phyloP scores from a whole-genome alignment of 1,284 basidiomycete species.

The Ceratobasidium theobromae region DNA sequence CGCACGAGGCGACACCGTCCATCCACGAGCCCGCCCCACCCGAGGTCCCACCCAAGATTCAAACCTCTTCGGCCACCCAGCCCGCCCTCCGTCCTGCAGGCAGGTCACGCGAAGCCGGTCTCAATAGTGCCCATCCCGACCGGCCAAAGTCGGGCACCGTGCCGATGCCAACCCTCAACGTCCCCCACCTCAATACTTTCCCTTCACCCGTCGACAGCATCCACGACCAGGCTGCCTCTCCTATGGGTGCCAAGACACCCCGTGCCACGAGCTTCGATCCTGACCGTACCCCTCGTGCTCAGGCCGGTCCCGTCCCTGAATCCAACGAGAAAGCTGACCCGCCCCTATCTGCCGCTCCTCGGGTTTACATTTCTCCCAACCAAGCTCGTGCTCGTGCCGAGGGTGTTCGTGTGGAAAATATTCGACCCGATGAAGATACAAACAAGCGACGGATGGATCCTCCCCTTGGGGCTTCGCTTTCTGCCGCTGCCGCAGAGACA shows the following conservation, averaged over 20 bases:
- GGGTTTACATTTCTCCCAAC: constrained; percentile 19
- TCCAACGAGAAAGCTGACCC: neutral
- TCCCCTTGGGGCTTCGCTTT: constrained; percentile 16
- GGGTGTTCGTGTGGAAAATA: neutral
- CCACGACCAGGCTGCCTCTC: constrained; percentile 19
- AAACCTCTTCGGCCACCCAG: neutral
- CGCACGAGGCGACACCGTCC: constrained; percentile 8
- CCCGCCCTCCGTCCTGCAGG: constrained; percentile 6
- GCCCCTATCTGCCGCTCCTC: constrained; percentile 1
- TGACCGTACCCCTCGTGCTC: constrained; percentile 30
- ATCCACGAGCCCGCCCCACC: constrained; percentile 20
- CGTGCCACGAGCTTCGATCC: constrained; percentile 22
- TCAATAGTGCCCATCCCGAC: constrained; percentile 1
- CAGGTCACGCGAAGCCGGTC: constrained; percentile 8
- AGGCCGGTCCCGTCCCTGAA: constrained; percentile 22
- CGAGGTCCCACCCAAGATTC: constrained; percentile 4
- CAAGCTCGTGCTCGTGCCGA: constrained; percentile 28
- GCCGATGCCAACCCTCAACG: neutral
- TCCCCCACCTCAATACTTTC: constrained; percentile 21
- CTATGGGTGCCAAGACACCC: constrained; percentile 19
- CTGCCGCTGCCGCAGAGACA: constrained; percentile 26
- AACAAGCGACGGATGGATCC: constrained; percentile 16
- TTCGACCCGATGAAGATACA: constrained; percentile 2
- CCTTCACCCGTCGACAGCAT: constrained; percentile 1
- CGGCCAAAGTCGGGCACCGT: constrained; percentile 17